A percentile compares a stretch with the other conserved stretches of the same genome.
phyloP scores from a whole-genome alignment of 1,139 yeast genomes.

The Taiozyma sp. region DNA sequence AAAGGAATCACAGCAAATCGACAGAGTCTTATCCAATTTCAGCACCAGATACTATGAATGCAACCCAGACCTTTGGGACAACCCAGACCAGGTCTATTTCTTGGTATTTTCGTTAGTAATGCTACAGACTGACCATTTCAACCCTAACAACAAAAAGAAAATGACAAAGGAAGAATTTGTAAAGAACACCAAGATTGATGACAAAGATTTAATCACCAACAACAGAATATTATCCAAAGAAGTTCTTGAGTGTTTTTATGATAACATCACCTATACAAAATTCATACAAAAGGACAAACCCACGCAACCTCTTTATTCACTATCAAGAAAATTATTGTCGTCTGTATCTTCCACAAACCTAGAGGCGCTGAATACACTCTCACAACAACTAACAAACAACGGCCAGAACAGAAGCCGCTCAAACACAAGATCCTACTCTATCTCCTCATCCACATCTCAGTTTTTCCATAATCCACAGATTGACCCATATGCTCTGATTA shows the following conservation, averaged over 20 bases:
- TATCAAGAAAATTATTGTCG: conserved; percentile 22
- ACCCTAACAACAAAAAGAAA: conserved; percentile 56
- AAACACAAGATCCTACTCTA: conserved; percentile 14
- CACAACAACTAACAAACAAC: neutral
- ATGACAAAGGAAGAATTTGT: conserved; percentile 60
- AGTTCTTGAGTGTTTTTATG: conserved; percentile 50
- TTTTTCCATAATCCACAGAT: conserved; percentile 16
- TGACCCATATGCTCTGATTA: conserved; percentile 32
- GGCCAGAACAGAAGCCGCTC: neutral
- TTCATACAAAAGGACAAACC: conserved; percentile 28
- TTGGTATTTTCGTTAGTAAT: conserved; percentile 57
- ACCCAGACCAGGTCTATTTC: conserved; percentile 49
- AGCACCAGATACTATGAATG: conserved; percentile 38
- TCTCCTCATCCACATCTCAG: conserved; percentile 23
- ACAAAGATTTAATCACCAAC: conserved; percentile 13
- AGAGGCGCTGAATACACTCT: conserved; percentile 6
- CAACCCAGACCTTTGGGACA: conserved; percentile 26
- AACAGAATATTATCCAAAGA: conserved; percentile 30
- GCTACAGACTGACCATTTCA: conserved; percentile 67
- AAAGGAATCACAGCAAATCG: conserved; percentile 68
- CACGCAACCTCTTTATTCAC: conserved; percentile 14
- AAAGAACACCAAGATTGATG: conserved; percentile 36
- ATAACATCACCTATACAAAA: conserved; percentile 55
- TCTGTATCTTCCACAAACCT: conserved; percentile 21
- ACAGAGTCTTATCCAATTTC: conserved; percentile 53